Base-by-base conservation (phyloP, 768 basidiomycete genomes). In the Lepiota venenata region DNA sequence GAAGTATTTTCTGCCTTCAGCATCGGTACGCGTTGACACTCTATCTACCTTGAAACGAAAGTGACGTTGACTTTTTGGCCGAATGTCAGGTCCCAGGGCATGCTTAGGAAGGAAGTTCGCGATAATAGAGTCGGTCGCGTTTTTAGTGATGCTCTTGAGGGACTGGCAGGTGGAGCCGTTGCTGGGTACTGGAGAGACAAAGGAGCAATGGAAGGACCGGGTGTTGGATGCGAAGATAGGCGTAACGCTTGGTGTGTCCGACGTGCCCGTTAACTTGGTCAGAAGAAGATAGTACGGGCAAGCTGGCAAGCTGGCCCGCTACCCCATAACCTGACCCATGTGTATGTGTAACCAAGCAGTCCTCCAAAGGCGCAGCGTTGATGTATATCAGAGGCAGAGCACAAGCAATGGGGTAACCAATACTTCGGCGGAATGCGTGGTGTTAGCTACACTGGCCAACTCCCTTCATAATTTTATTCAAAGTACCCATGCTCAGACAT, bases 31-130 rank as follows among this genome's bases (percentile, higher is more conserved):
- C 56, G 38, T 41, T 18, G 20, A 47, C 41, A 56, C 16, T 20
- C 40, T 37, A 18, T 21, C 39, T 41, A 20, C 7, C 9, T 11
- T 50, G 7, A 41, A n/a, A 32, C 9, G 22, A 40, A 5, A 25
- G 25, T 25, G 25, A 5, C 27, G 8, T 4, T 36, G n/a, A 21
- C 48, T 37, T 37, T 42, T 42, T 16, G 15, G 36, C 18, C 16
- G 47, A 29, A 9, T 15, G 42, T 5, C 56, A 74, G 78, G 79
- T 44, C 79, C 80, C 27, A 74, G 81, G 12, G 70, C 72, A 3
- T 85, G 83, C 56, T 65, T 83, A 10, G 83, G 83, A 4, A 69
- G 79, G 22, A 80, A 74, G 56, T 85, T 85, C 58, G 79, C 83
- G 2, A 70, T 73, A 0, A 74, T 70, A 0, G 81, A 85, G 60